Conservation (phyloP, 2,329 filamentous ascomycete genomes). For the Phaeosphaeria sp. region DNA sequence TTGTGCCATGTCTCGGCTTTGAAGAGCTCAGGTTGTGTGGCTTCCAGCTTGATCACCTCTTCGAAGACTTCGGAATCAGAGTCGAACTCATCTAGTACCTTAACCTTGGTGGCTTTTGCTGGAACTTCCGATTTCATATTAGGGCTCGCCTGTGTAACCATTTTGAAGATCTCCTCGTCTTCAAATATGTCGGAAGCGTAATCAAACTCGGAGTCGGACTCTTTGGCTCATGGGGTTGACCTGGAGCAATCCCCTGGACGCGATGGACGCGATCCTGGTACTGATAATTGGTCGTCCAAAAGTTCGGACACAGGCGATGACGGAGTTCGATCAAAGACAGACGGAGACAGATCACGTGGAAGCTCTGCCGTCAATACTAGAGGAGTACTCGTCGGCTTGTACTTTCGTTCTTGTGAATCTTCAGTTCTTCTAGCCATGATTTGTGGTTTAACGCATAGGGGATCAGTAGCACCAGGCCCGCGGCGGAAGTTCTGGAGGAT, state of each 20-base stretch:
- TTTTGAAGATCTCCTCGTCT: not conserved
- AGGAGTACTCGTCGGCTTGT: not conserved
- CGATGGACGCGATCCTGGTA: too few species aligned
- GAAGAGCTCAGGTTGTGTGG: not conserved
- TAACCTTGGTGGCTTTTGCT: not conserved
- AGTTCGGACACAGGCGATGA: not conserved
- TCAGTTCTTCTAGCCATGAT: not conserved
- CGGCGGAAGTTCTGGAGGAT: not conserved
- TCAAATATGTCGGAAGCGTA: not conserved
- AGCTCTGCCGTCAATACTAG: not conserved
- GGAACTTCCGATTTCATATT: not conserved
- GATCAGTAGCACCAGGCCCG: not conserved
- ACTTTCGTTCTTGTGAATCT: not conserved
- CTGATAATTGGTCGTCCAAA: not conserved
- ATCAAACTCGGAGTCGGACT: not conserved
- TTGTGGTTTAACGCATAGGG: not conserved
- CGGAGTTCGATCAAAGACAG: not conserved
- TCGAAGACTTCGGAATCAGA: not conserved
- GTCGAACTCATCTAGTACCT: not conserved
- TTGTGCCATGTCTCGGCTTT: not conserved
- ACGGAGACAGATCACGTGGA: not conserved
- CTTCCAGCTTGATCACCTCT: not conserved
- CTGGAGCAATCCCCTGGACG: not conserved
- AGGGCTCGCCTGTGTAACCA: not conserved
- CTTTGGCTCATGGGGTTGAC: not conserved